These are phyloP conservation scores for Pelagomonas calceolata DNA, from an alignment of 108 stramenopile species.

Conservation along the genomic window DNA sequence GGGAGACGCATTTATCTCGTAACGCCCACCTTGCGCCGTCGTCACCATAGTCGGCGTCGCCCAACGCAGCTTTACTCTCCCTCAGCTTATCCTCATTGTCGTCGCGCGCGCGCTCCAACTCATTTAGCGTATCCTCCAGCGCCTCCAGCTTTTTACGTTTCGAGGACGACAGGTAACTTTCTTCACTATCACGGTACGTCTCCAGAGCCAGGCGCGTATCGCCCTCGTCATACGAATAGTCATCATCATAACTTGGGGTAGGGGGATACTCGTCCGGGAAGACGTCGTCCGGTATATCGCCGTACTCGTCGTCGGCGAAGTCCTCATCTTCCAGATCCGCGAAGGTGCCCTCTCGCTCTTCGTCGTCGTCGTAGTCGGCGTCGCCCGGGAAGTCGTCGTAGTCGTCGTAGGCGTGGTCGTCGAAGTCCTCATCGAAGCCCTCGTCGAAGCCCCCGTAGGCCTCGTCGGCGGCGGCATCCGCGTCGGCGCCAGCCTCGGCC, in stretches of 20 bases:
- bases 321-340: constrained; percentile 10
- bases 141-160: constrained; percentile 9
- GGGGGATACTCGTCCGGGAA: too few species aligned
- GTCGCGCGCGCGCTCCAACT: constrained; percentile 4
- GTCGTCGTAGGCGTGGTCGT: neutral
- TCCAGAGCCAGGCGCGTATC: constrained; percentile 10
- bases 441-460: neutral
- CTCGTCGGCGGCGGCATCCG: neutral
- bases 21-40: constrained; percentile 20
- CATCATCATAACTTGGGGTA: too few species aligned
- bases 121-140: neutral
- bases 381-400: neutral
- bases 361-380: neutral
- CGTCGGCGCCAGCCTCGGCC: neutral
- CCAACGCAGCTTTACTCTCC: too few species aligned
- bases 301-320: constrained; percentile 5
- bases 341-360: constrained; percentile 3
- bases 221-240: neutral
- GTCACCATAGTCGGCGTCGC: constrained; percentile 13
- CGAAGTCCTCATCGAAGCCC: neutral
- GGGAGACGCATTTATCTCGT: constrained; percentile 20
- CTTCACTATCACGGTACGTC: neutral
- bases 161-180: neutral
- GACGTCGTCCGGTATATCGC: neutral
- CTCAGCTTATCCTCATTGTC: too few species aligned